A percentile compares a stretch with the other conserved stretches of the same genome.
Evolutionary conservation across 2,329 filamentous ascomycete genomes (phyloP).

Genomic region (Amylocarpus encephaloides): DNA sequence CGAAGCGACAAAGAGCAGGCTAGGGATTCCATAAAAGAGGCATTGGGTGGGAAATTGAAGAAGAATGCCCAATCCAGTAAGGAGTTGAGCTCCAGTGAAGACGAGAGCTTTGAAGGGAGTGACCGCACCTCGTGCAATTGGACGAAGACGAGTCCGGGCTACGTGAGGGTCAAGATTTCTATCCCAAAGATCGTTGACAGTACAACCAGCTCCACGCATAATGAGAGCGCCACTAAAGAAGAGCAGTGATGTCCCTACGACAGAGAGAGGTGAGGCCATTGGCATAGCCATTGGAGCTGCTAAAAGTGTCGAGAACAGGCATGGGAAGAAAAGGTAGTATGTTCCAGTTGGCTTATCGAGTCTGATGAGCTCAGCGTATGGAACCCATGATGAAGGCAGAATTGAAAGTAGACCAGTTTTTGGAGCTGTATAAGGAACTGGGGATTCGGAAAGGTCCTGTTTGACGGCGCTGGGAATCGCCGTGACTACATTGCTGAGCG

Average conservation of each 20-base stretch:
- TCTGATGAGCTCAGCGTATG: constrained; percentile 76
- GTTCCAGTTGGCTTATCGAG: constrained; percentile 77
- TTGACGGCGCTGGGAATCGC: neutral
- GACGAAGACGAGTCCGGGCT: constrained; percentile 66
- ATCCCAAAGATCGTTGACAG: constrained; percentile 89
- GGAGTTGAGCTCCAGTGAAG: constrained; percentile 68
- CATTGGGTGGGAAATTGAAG: constrained; percentile 70
- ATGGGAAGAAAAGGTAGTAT: constrained; percentile 81
- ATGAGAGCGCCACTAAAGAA: constrained; percentile 73
- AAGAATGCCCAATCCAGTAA: constrained; percentile 66
- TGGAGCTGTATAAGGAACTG: constrained; percentile 41
- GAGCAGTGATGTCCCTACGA: constrained; percentile 58
- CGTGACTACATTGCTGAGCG: neutral
- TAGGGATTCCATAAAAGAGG: constrained; percentile 72
- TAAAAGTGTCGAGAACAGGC: constrained; percentile 75
- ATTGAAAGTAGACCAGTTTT: constrained; percentile 63
- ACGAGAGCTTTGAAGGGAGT: constrained; percentile 64
- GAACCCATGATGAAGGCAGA: constrained; percentile 64
- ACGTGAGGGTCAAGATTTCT: constrained; percentile 80
- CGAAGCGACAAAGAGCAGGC: constrained; percentile 62
- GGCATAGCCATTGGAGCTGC: constrained; percentile 65
- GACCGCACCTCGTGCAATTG: constrained; percentile 73
- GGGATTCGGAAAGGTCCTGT: neutral
- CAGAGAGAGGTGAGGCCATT: constrained; percentile 51
- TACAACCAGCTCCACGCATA: constrained; percentile 83